phyloP scores from a whole-genome alignment of 2,329 filamentous ascomycete genomes.

The Nemania serpens region DNA sequence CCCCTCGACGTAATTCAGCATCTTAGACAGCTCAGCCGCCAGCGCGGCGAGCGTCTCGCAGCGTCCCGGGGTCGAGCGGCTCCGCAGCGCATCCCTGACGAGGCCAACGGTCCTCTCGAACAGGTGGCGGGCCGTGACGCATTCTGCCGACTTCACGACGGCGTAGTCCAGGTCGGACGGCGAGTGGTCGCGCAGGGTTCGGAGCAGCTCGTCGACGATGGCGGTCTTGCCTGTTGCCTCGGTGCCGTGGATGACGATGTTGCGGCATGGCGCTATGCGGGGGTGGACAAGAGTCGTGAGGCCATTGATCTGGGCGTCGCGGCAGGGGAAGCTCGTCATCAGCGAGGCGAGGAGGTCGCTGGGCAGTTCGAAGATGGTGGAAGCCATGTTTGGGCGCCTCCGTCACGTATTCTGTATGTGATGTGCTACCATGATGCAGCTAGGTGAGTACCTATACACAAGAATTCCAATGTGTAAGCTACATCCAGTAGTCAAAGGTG shows the following conservation, averaged over 20 bases:
- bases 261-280: constrained; percentile 69
- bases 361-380: constrained; percentile 54
- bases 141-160: constrained; percentile 72
- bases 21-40: constrained; percentile 69
- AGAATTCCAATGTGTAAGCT: too few species aligned
- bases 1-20: constrained; percentile 55
- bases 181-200: constrained; percentile 50
- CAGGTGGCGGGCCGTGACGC: constrained; percentile 77
- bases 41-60: constrained; percentile 84
- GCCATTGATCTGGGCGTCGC: constrained; percentile 63
- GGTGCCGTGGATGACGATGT: constrained; percentile 81
- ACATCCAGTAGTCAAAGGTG: too few species aligned
- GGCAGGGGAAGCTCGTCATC: constrained; percentile 57
- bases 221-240: constrained; percentile 86
- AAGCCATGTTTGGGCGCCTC: constrained; percentile 24
- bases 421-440: too few species aligned
- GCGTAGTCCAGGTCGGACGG: constrained; percentile 59
- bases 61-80: constrained; percentile 56
- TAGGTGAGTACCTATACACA: too few species aligned
- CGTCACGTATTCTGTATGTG: not conserved
- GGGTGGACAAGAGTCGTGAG: constrained; percentile 65
- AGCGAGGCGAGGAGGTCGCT: constrained; percentile 56
- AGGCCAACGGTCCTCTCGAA: constrained; percentile 71
- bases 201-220: constrained; percentile 67
- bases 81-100: constrained; percentile 57